Base-by-base conservation (phyloP, 495 filamentous ascomycete genomes). In the Neurospora terricola region DNA sequence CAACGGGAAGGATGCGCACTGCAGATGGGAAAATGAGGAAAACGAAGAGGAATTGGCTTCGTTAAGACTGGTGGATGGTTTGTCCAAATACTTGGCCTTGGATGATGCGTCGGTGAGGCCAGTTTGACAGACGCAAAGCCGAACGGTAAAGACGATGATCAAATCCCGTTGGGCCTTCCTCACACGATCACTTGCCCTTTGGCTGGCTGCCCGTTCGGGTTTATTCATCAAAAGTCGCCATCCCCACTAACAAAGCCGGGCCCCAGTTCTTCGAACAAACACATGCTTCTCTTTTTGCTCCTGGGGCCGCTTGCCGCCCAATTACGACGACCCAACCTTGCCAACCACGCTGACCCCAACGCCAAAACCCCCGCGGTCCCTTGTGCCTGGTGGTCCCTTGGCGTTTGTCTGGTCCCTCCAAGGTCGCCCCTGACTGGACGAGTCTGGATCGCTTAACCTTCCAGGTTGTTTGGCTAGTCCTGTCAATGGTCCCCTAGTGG, bases 181-280 rank as follows among this genome's bases (percentile, higher is more conserved):
- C 76, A 77, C 74, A 76, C 76, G 76, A 77, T 75, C 76, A 75
- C 72, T 76, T 77, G 72, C 76, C 74, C 62, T 74, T 74, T 73
- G 66, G 66, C 21, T 23, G 45, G 45, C 42, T 45, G 42, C 18
- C 42, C 42, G 42, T 45, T 27, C 21, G 45, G 45, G 43, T 48
- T 48, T 54, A 27, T 75, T 30, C 37, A 70, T 70, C 23, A 45
- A 38, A 73, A 70, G 38, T 72, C 71, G 71, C 62, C 71, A 72
- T 72, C 62, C 38, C 70, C 70, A 71, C 70, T 18, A 48, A 43
- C 37, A 71, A 54, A 72, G 39, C 38, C 30, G 37, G 23, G 37
- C 27, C 45, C 43, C 43, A 23, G 43, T 59, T 54, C 45, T 54
- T 59, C 48, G 11, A 16, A 62, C 54, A 62, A 62, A 62, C 54